Conservation (phyloP, 257 asterid species). For the Perilla frutescens region DNA sequence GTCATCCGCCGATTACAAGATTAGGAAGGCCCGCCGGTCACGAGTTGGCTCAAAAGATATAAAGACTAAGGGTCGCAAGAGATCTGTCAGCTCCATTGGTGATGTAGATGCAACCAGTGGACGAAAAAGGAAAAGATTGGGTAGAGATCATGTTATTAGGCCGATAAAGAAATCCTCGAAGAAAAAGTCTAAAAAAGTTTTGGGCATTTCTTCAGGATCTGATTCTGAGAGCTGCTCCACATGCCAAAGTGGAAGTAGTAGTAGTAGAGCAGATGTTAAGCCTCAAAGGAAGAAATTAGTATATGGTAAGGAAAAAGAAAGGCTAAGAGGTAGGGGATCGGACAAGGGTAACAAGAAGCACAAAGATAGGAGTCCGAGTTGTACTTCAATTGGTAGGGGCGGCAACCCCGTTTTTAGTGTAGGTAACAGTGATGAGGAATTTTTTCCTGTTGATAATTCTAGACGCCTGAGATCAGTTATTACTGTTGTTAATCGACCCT, state of each 20-base stretch:
- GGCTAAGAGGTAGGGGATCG: constrained; percentile 37
- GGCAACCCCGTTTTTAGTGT: constrained; percentile 40
- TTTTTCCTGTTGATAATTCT: constrained; percentile 44
- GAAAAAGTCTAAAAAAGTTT: constrained; percentile 53
- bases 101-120: constrained; percentile 38
- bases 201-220: constrained; percentile 57
- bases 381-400: constrained; percentile 43
- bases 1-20: constrained; percentile 44
- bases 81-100: constrained; percentile 41
- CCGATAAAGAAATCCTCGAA: constrained; percentile 57
- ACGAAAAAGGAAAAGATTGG: constrained; percentile 63
- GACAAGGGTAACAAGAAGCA: constrained; percentile 36
- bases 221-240: constrained; percentile 68
- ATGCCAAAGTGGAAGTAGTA: constrained; percentile 46
- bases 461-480: constrained; percentile 83
- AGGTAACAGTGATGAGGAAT: constrained; percentile 42
- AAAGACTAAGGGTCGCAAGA: constrained; percentile 49
- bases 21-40: constrained; percentile 45
- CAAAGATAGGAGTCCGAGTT: constrained; percentile 49
- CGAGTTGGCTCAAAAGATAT: constrained; percentile 36
- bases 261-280: constrained; percentile 42
- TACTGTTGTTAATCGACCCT: constrained; percentile 45
- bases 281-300: constrained; percentile 28
- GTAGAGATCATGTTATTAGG: constrained; percentile 46
- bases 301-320: constrained; percentile 27